Evolutionary conservation across 768 basidiomycete genomes (phyloP).

Genomic region (Suillus brevipes): DNA sequence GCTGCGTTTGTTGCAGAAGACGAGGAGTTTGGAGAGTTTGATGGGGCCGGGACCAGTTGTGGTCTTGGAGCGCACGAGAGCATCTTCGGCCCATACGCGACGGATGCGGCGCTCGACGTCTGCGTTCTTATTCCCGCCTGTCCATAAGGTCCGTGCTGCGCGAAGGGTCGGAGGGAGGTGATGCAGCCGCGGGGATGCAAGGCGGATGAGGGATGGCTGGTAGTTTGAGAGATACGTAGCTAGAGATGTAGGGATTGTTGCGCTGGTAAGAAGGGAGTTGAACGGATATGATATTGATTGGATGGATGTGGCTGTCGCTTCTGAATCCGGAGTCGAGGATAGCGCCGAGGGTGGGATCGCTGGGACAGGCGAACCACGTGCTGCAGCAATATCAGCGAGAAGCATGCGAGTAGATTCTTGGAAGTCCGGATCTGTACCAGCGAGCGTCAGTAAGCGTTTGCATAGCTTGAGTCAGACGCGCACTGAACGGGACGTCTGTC

Average conservation of each 20-base stretch:
- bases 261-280: slow-evolving; percentile 78
- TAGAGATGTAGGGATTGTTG: slow-evolving; percentile 82
- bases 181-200: slow-evolving; percentile 81
- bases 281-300: slow-evolving; percentile 59
- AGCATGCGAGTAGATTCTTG: slow-evolving; percentile 68
- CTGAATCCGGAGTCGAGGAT: slow-evolving; percentile 11
- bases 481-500: slow-evolving; percentile 88
- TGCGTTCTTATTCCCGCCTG: slow-evolving; percentile 76
- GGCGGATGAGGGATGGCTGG: slow-evolving; percentile 64
- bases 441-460: slow-evolving; percentile 1
- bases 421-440: slow-evolving; percentile 72
- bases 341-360: slow-evolving; percentile 21
- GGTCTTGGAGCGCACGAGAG: slow-evolving; percentile 32
- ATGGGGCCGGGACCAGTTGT: slow-evolving; percentile 22
- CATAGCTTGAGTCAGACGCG: slow-evolving; percentile 18
- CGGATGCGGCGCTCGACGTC: slow-evolving; percentile 78
- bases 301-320: slow-evolving; percentile 10
- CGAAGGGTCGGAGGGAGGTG: slow-evolving; percentile 68
- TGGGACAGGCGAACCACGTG: slow-evolving; percentile 38
- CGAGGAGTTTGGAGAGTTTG: slow-evolving; percentile 63
- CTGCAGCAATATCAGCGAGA: slow-evolving; percentile 67
- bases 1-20: slow-evolving; percentile 80
- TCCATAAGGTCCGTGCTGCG: slow-evolving; percentile 73
- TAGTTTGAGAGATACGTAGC: slow-evolving; percentile 59
- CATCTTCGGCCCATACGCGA: slow-evolving; percentile 73